phyloP scores from a whole-genome alignment of 2,329 filamentous ascomycete genomes.

The Allantophomopsis cytisporea region DNA sequence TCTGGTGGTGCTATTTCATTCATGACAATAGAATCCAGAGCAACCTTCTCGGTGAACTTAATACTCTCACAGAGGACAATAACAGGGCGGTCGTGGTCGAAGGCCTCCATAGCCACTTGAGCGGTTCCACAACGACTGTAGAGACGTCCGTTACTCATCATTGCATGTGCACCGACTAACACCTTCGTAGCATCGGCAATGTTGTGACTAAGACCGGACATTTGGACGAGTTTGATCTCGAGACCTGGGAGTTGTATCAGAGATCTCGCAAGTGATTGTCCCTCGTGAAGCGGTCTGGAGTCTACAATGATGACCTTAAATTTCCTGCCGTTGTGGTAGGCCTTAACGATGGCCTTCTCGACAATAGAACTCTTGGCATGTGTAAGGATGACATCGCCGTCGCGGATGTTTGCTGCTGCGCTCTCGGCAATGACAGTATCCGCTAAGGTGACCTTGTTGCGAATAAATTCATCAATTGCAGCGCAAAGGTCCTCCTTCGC shows the following conservation, averaged over 20 bases:
- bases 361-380: slow-evolving; percentile 81
- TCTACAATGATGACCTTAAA: slow-evolving; percentile 84
- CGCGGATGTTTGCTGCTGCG: slow-evolving; percentile 60
- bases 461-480: slow-evolving; percentile 79
- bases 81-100: slow-evolving; percentile 63
- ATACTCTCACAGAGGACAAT: slow-evolving; percentile 87
- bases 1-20: slow-evolving; percentile 81
- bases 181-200: slow-evolving; percentile 50
- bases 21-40: slow-evolving; percentile 81
- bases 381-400: slow-evolving; percentile 74
- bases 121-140: slow-evolving; percentile 83
- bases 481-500: slow-evolving; percentile 70
- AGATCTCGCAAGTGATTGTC: slow-evolving; percentile 55
- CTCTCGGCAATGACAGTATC: slow-evolving; percentile 73
- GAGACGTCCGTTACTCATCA: slow-evolving; percentile 88
- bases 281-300: slow-evolving; percentile 56
- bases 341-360: slow-evolving; percentile 65
- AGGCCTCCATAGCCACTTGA: slow-evolving; percentile 72
- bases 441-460: slow-evolving; percentile 78
- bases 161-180: slow-evolving; percentile 79
- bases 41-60: slow-evolving; percentile 86
- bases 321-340: slow-evolving; percentile 52
- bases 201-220: slow-evolving; percentile 64
- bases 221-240: slow-evolving; percentile 67
- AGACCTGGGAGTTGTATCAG: slow-evolving; percentile 55